Evolutionary conservation across 1,284 basidiomycete genomes (phyloP).

Genomic region (Irpex sp.): DNA sequence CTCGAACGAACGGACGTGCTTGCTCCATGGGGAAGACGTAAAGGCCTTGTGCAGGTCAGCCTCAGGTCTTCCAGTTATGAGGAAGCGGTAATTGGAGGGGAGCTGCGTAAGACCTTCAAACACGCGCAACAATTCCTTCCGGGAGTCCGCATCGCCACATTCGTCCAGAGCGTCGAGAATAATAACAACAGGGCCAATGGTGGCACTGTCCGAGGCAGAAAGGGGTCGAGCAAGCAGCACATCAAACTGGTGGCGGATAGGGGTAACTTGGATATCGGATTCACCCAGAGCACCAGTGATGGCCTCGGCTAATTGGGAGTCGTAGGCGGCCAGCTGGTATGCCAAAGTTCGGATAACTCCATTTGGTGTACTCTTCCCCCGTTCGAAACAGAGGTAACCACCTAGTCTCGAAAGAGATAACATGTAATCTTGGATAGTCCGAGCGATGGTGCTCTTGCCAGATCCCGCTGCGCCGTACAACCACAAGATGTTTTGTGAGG

Average conservation of each 20-base stretch:
- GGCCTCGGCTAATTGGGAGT: not conserved
- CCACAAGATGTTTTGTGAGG: slow-evolving; percentile 15
- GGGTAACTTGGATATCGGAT: not conserved
- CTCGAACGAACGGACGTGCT: not conserved
- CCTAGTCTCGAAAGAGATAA: not conserved
- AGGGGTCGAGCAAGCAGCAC: not conserved
- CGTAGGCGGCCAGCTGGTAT: slow-evolving; percentile 12
- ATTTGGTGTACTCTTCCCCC: slow-evolving; percentile 15
- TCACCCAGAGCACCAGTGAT: slow-evolving; percentile 2
- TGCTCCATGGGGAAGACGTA: not conserved
- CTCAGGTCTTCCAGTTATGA: not conserved
- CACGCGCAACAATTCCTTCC: not conserved
- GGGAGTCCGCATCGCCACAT: not conserved
- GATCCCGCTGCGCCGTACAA: slow-evolving; percentile 18
- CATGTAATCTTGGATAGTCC: slow-evolving; percentile 14
- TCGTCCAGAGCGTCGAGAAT: not conserved
- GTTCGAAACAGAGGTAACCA: slow-evolving; percentile 4
- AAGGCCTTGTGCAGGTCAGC: not conserved
- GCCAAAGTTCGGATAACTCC: slow-evolving; percentile 26
- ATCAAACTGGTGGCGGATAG: not conserved
- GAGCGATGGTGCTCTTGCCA: slow-evolving; percentile 21
- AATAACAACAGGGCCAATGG: not conserved
- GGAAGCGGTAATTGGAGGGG: not conserved
- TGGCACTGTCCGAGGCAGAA: not conserved
- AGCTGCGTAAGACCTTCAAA: not conserved